Evolutionary conservation across 2,329 filamentous ascomycete species (phyloP).

Genomic region (Fusarium sulawesiense): DNA sequence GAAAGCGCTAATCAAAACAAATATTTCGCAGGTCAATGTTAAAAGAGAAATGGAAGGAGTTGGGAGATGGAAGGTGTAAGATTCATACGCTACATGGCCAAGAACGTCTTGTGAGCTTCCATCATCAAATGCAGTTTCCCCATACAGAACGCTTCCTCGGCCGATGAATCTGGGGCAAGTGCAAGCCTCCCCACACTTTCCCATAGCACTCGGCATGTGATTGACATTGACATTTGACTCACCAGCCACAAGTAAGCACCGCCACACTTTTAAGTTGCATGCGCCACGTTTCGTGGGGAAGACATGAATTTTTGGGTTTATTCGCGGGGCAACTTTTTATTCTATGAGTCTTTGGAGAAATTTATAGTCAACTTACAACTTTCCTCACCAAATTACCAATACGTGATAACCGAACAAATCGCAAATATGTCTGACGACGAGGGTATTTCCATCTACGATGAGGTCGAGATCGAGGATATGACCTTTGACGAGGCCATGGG

Average conservation of each 20-base stretch:
- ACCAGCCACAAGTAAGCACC: constrained; percentile 2
- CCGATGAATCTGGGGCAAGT: constrained; percentile 45
- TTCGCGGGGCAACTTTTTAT: constrained; percentile 45
- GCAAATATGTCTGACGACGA: constrained; percentile 70
- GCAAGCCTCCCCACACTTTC: constrained; percentile 42
- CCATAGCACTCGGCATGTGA: constrained; percentile 44
- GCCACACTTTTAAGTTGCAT: constrained; percentile 16
- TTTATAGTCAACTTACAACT: not conserved
- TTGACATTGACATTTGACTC: constrained; percentile 44
- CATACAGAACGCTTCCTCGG: constrained; percentile 45
- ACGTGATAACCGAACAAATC: not conserved
- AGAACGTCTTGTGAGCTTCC: constrained; percentile 27
- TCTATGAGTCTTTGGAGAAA: constrained; percentile 14
- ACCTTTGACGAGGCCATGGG: constrained; percentile 84
- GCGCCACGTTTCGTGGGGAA: constrained; percentile 36
- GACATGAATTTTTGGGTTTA: constrained; percentile 33
- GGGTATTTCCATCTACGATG: constrained; percentile 84
- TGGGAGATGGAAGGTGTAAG: constrained; percentile 15
- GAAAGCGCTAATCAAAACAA: not conserved
- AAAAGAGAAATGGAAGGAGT: not conserved
- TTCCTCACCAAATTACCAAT: not conserved
- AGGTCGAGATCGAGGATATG: constrained; percentile 99
- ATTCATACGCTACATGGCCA: constrained; percentile 15
- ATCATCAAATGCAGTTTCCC: constrained; percentile 24
- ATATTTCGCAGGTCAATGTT: not conserved